Conservation (phyloP, 31 red algal species). For the Bonnemaisonia californica region DNA sequence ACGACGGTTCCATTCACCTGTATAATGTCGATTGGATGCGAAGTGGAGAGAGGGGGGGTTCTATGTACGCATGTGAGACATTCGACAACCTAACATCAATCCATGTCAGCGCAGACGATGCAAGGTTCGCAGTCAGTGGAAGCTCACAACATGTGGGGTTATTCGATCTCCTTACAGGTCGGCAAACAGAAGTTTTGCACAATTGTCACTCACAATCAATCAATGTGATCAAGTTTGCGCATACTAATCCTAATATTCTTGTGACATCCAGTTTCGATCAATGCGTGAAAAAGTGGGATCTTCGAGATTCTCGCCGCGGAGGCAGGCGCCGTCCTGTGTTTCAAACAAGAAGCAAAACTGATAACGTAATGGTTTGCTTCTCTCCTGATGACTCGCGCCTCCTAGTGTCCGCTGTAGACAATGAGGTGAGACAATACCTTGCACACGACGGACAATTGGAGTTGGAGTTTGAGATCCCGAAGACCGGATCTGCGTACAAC, state of each 20-base stretch:
- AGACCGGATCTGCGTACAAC: constrained; percentile 51
- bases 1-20: constrained; percentile 83
- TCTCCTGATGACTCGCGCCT: constrained; percentile 87
- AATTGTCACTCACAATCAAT: constrained; percentile 78
- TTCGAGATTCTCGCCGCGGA: constrained; percentile 72
- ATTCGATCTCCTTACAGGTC: constrained; percentile 74
- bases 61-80: constrained; percentile 70
- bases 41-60: constrained; percentile 24
- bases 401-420: constrained; percentile 92
- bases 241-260: constrained; percentile 78
- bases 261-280: constrained; percentile 91
- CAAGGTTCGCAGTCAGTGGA: constrained; percentile 78
- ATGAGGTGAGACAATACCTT: constrained; percentile 87
- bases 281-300: constrained; percentile 90
- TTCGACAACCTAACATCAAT: constrained; percentile 87
- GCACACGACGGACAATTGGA: constrained; percentile 69
- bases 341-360: constrained; percentile 43
- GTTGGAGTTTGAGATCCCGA: constrained; percentile 71
- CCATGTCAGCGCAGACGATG: constrained; percentile 74
- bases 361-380: constrained; percentile 97
- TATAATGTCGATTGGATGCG: constrained; percentile 76
- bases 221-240: constrained; percentile 93
- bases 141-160: constrained; percentile 64
- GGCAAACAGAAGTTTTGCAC: constrained; percentile 50
- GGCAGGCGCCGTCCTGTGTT: constrained; percentile 76